These are phyloP conservation scores for Mortierella sp. DNA, from an alignment of 371 early-diverging fungal species.

Conservation along the genomic window DNA sequence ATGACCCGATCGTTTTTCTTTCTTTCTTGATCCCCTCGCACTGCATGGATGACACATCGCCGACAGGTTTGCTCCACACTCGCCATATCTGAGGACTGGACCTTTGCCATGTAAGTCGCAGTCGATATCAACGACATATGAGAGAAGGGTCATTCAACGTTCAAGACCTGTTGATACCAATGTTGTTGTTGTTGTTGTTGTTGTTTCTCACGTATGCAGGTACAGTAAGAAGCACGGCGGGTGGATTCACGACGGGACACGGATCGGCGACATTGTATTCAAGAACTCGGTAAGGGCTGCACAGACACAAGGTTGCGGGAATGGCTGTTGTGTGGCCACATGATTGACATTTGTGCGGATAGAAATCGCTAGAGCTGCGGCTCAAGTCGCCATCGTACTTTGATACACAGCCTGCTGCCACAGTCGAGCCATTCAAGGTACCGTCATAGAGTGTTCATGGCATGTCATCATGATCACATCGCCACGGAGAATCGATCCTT, in stretches of 20 bases:
- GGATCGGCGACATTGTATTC: constrained; percentile 33
- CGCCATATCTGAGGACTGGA: constrained; percentile 38
- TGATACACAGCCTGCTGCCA: constrained; percentile 12
- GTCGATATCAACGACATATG: too few relatives aligned
- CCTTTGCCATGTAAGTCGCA: constrained; percentile 40
- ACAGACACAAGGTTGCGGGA: neutral
- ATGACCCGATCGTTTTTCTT: neutral
- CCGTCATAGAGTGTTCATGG: neutral
- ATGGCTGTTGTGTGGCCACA: too few relatives aligned
- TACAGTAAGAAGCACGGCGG: constrained; percentile 49
- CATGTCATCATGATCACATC: too few relatives aligned
- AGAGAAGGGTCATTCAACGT: too few relatives aligned
- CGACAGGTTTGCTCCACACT: constrained; percentile 31
- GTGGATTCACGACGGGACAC: constrained; percentile 49
- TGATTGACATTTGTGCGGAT: neutral
- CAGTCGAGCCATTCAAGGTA: constrained; percentile 44
- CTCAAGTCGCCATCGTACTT: constrained; percentile 43
- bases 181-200: neutral
- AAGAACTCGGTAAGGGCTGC: constrained; percentile 35
- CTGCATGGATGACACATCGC: too few relatives aligned
- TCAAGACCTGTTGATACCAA: too few relatives aligned
- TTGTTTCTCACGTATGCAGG: constrained; percentile 8
- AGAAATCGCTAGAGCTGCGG: constrained; percentile 46
- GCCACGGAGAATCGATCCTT: too few relatives aligned
- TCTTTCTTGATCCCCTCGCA: too few relatives aligned